phyloP scores from a whole-genome alignment of 75 land plant genomes.

The Gnetum montanum region DNA sequence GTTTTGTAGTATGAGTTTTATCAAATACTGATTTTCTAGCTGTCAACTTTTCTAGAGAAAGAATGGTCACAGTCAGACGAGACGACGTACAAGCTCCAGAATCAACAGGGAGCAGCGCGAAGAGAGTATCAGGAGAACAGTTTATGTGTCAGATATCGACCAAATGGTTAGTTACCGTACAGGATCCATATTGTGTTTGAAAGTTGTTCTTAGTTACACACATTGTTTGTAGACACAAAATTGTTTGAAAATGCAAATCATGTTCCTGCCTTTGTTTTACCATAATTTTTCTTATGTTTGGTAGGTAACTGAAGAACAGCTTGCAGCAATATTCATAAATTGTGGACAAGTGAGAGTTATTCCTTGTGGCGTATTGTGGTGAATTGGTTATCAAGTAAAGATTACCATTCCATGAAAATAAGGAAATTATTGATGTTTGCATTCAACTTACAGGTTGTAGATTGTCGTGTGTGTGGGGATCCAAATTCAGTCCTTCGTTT shows the following conservation, averaged over 20 bases:
- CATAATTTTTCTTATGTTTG: not conserved
- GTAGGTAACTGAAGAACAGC: constrained; percentile 46
- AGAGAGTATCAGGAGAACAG: constrained; percentile 81
- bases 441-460: constrained; percentile 35
- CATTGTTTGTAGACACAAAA: too few species aligned
- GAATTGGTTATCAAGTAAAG: not conserved
- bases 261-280: not conserved
- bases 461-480: constrained; percentile 64
- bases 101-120: constrained; percentile 76
- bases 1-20: too few species aligned
- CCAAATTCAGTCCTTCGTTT: constrained; percentile 54
- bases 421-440: not conserved
- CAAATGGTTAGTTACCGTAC: constrained; percentile 94
- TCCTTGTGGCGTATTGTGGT: not conserved
- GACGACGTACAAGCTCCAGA: constrained; percentile 53
- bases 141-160: constrained; percentile 97
- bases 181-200: not conserved
- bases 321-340: constrained; percentile 32
- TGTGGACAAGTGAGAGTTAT: constrained; percentile 35
- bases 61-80: constrained; percentile 51
- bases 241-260: too few species aligned
- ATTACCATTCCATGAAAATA: not conserved
- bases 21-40: too few species aligned
- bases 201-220: too few species aligned
- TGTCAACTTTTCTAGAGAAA: constrained; percentile 62